Evolutionary conservation across 805 yeast species (phyloP), one percentile per base, ranked within the genome.

Genomic region (Saturnispora hagleri): DNA sequence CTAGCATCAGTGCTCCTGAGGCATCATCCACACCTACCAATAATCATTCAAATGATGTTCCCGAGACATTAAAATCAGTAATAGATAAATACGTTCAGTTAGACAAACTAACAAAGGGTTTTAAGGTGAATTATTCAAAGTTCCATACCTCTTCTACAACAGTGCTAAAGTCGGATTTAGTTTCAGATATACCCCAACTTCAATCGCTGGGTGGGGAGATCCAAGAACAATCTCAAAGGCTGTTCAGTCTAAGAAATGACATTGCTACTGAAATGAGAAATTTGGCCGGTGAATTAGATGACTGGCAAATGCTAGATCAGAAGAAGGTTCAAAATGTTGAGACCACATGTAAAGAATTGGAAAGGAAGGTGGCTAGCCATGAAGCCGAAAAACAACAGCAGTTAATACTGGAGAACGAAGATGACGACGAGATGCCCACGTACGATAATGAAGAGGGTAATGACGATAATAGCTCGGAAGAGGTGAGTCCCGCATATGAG

Each of bases 241-340:
- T 60, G 24, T 42, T 56, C 2, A 51, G 46, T 18, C 46, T 63
- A 43, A 59, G 71, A 42, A 50, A 55, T 8, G 57, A 53, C 12
- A 52, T 67, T 3, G 54, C 65, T 3, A 27, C 43, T 6, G 65
- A 62, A 22, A 55, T 69, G 31, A 57, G 61, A 15, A 61, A 60
- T 22, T 51, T 69, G 24, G 55, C 67, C 2, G 54, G 57, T 7
- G 58, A 61, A 3, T 67, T 68, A 46, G 59, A 62, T 43, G 69
- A 68, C 24, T 63, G 69, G 66, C 52, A 62, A 7, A 51, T 60
- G 24, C 51, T 63, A n/a, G 57, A 55, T 44, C 40, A 46, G 15
- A 36, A 28, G 15, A 55, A 55, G 36, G 42, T 48, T 20, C 3
- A 12, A 4, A 45, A 55, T n/a, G 26, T 55, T 17, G 22, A 42